Base-by-base conservation (phyloP, 169 alveolate genomes). In the Babesia gibsoni region DNA sequence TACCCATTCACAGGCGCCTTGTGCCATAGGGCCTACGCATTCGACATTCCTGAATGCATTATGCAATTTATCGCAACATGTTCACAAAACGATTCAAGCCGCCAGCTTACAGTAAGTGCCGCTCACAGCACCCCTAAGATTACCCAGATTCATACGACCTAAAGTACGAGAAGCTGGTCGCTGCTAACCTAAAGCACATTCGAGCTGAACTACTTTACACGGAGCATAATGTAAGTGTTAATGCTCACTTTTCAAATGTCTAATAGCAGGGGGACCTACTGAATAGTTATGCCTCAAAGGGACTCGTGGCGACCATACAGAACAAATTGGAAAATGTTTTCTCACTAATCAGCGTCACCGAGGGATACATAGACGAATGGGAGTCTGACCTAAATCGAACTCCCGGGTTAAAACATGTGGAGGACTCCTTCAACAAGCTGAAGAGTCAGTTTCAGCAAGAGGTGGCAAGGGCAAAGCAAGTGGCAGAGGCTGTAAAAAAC, bases 291-390 rank as follows among this genome's bases (percentile, higher is more conserved):
- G 79, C 66, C 25, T 77, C 86, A 4, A 61, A 67, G 35, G 52
- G 65, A 20, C 57, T 77, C 14, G 30, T 77, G 20, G 59, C 27
- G 29, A 77, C 86, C 42, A 59, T 77, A 37, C 70, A 54, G 54
- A 54, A 53, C 54, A 77, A 77, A 35, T 56, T 77, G 48, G 86
- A 77, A 36, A 77, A 77, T 35, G 86, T 77, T 1, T 57, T 63
- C 43, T 25, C 86, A 5, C 48, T 77, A 9, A 67, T 77, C 16
- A 77, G 86, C 52, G 86, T 77, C 4, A 77, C 86, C 12, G 80
- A 77, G 29, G 86, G 86, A 16, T 77, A 77, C 42, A 39, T 77
- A 46, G 36, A 30, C 30, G 86, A 77, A 29, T 77, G 86, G 86
- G 82, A 53, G 43, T 52, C 65, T 4, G 79, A 77, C 7, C 58